Percentiles rank a stretch among this genome's conserved stretches.
Conservation (phyloP, 345 rosid species). For the Eucalyptus regnans region DNA sequence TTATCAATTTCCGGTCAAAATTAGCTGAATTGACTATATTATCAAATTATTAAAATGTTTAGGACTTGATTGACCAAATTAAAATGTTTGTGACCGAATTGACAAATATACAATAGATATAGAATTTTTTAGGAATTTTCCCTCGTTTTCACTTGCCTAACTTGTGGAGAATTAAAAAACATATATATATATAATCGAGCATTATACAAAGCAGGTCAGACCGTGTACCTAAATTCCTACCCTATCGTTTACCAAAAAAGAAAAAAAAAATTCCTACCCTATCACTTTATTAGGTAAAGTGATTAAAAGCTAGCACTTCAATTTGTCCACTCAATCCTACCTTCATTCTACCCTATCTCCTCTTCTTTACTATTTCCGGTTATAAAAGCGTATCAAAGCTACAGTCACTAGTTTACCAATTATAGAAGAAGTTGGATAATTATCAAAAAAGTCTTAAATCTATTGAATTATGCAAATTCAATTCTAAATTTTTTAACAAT, state of each 20-base stretch:
- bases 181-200: neutral
- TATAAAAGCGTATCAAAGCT: neutral
- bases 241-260: neutral
- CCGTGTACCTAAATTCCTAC: neutral
- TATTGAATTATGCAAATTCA: no score
- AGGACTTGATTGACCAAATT: neutral
- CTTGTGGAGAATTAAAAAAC: neutral
- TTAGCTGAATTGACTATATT: neutral
- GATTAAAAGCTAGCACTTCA: neutral
- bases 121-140: neutral
- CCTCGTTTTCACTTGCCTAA: neutral
- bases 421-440: neutral
- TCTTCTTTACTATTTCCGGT: neutral
- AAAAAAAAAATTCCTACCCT: neutral
- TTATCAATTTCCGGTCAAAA: neutral
- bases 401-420: neutral
- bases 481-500: fast-evolving
- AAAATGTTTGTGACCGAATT: no score
- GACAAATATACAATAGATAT: fast-evolving
- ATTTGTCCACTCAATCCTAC: neutral
- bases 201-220: neutral
- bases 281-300: neutral
- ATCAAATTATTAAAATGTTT: no score
- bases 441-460: neutral
- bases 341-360: neutral